A percentile compares a stretch with the other conserved stretches of the same genome.
phyloP scores from a whole-genome alignment of 345 rosid genomes.

The Cardamine resedifolia region DNA sequence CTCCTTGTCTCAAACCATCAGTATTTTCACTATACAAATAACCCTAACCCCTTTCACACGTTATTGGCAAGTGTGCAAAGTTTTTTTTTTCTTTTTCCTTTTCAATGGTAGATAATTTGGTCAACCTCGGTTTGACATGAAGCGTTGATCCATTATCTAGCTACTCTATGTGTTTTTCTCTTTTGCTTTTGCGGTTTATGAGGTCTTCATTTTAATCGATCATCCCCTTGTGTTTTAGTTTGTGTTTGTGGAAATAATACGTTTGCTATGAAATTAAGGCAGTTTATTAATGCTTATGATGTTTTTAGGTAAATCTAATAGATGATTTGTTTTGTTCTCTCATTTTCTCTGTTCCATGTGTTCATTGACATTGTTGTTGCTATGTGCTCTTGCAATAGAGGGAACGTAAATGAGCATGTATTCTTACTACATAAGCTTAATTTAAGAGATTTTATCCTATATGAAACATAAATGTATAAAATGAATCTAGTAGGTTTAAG shows the following conservation, averaged over 20 bases:
- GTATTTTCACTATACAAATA: slow-evolving; percentile 1
- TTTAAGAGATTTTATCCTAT: neutral
- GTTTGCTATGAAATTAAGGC: neutral
- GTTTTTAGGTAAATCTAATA: neutral
- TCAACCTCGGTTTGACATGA: neutral
- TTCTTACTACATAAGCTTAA: neutral
- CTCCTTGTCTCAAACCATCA: neutral
- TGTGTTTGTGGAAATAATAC: neutral
- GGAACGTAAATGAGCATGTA: neutral
- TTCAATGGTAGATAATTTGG: neutral
- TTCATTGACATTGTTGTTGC: neutral
- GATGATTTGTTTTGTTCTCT: neutral
- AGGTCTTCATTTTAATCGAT: neutral
- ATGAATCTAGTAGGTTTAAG: neutral
- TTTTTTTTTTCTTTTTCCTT: neutral
- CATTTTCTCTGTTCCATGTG: neutral
- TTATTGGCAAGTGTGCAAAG: slow-evolving; percentile 14
- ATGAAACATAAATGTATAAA: neutral
- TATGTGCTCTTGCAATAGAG: neutral
- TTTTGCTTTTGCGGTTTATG: neutral
- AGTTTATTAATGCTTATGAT: neutral
- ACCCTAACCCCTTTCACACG: slow-evolving; percentile 20
- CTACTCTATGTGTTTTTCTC: neutral
- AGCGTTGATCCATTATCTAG: slow-evolving; percentile 9
- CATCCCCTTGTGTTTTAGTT: neutral